Evolutionary conservation across 2,329 filamentous ascomycete species (phyloP).

Genomic region (Exophiala bonariae): DNA sequence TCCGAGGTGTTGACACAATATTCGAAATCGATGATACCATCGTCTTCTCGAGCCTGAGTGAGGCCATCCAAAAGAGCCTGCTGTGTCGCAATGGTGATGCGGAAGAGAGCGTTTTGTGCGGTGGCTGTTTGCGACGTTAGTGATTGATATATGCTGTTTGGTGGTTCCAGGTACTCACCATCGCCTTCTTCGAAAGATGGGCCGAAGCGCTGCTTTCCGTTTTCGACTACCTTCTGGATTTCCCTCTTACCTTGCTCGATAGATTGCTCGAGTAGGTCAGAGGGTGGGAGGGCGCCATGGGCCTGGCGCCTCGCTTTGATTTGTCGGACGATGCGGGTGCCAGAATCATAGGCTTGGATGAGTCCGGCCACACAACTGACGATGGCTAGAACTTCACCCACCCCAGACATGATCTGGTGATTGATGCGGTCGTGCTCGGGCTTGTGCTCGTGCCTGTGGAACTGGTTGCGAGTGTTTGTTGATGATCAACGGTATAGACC

Average conservation of each 20-base stretch:
- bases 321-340: conserved; percentile 13
- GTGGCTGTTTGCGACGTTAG: conserved; percentile 8
- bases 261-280: conserved; percentile 15
- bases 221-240: conserved; percentile 8
- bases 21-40: conserved; percentile 18
- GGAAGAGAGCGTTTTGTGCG: conserved; percentile 10
- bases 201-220: conserved; percentile 13
- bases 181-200: conserved; percentile 15
- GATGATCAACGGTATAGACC: too few relatives aligned
- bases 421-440: too few relatives aligned
- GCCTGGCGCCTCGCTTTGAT: conserved; percentile 16
- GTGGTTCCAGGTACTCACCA: conserved; percentile 5
- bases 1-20: conserved; percentile 11
- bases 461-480: too few relatives aligned
- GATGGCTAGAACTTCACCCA: conserved; percentile 18
- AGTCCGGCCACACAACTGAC: conserved; percentile 16
- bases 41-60: conserved; percentile 13
- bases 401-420: conserved; percentile 12
- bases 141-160: not conserved
- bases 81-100: conserved; percentile 16
- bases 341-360: conserved; percentile 18
- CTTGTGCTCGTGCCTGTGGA: too few relatives aligned
- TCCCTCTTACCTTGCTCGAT: conserved; percentile 15
- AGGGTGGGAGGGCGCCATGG: conserved; percentile 16
- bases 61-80: conserved; percentile 15